Conservation (phyloP, 2,329 filamentous ascomycete genomes). For the Stagonosporopsis vannaccii region DNA sequence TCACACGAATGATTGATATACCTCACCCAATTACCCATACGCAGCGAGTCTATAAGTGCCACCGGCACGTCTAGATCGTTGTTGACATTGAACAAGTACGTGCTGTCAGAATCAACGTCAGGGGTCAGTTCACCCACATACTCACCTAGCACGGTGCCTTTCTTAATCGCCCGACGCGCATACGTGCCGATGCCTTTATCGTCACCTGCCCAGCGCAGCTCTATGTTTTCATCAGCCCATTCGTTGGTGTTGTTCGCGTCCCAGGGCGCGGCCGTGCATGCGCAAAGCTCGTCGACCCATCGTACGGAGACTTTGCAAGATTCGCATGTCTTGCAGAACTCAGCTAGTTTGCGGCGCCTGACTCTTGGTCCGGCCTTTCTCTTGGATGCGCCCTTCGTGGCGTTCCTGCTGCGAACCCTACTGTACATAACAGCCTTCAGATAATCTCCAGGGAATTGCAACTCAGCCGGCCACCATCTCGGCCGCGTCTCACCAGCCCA, state of each 20-base stretch:
- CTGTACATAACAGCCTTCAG: neutral
- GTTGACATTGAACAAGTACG: neutral
- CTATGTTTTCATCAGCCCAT: neutral
- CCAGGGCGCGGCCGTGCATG: neutral
- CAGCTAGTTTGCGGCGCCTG: neutral
- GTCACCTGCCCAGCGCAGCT: neutral
- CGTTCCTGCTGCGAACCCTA: neutral
- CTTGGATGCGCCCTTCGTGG: neutral
- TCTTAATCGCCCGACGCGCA: neutral
- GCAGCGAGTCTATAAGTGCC: neutral
- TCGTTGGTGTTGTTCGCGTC: neutral
- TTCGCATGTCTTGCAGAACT: neutral
- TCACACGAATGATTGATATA: slow-evolving; percentile 5
- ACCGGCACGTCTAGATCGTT: neutral
- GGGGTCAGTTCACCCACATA: neutral
- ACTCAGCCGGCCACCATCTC: neutral
- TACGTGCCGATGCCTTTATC: neutral
- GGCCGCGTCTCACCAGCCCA: neutral
- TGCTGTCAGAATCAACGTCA: neutral
- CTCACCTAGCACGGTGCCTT: slow-evolving; percentile 4
- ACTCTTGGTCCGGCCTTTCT: neutral
- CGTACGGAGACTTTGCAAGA: neutral
- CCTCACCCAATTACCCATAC: neutral
- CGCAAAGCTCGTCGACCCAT: neutral
- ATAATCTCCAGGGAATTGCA: neutral